A percentile compares a stretch with the other conserved stretches of the same genome.
phyloP scores from a whole-genome alignment of 768 basidiomycete species.

The Pholiota conissans region DNA sequence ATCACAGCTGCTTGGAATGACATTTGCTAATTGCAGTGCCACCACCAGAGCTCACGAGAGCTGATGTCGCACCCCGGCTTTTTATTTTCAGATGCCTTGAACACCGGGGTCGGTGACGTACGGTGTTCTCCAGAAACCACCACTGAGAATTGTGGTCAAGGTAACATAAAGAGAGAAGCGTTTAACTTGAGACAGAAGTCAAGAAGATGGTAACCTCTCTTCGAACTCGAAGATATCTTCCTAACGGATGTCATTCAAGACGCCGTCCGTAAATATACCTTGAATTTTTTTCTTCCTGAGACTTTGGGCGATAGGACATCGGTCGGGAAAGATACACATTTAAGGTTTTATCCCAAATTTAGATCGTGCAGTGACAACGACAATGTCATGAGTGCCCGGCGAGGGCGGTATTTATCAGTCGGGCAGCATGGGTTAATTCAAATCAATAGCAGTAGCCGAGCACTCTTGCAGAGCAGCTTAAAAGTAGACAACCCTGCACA shows the following conservation, averaged over 20 bases:
- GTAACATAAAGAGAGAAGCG: background rate
- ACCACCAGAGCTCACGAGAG: background rate
- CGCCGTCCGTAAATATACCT: background rate
- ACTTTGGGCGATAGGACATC: background rate
- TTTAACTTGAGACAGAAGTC: background rate
- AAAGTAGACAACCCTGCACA: background rate
- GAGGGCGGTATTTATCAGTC: background rate
- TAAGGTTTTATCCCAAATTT: background rate
- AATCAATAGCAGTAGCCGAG: background rate
- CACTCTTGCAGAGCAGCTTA: background rate
- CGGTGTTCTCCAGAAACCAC: background rate
- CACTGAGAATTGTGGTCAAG: background rate
- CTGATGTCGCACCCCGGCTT: background rate
- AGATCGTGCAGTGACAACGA: background rate
- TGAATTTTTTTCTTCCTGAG: background rate
- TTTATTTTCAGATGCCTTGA: background rate
- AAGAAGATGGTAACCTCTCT: background rate
- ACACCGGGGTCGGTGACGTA: slow-evolving; percentile 1
- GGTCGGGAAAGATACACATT: background rate
- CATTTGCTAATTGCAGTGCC: slow-evolving; percentile 5
- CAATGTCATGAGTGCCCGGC: background rate
- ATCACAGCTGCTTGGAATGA: too few species aligned
- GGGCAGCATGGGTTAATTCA: background rate
- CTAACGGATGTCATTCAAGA: background rate
- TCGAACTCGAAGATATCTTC: background rate